A percentile compares a stretch with the other conserved stretches of the same genome.
These are phyloP conservation scores for Moniliella sp. DNA, from an alignment of 1,284 basidiomycete genomes.

Conservation along the genomic window DNA sequence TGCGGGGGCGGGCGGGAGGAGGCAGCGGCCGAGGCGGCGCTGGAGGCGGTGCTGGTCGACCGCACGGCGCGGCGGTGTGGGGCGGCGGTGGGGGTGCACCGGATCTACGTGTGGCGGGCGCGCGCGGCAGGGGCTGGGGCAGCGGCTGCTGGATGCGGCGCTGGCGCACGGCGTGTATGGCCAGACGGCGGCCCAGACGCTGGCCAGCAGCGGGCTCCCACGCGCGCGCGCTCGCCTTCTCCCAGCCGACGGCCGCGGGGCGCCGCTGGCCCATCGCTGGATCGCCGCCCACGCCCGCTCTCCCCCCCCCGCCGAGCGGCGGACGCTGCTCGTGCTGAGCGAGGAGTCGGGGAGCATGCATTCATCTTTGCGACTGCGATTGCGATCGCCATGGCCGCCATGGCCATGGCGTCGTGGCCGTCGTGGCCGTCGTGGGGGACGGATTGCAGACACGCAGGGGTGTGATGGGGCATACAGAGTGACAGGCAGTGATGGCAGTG, in stretches of 20 bases:
- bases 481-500: too few relatives aligned
- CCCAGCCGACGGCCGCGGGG: conserved; percentile 23
- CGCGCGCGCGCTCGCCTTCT: conserved; percentile 14
- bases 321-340: too few relatives aligned
- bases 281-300: too few relatives aligned
- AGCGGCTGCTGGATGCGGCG: conserved; percentile 12
- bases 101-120: conserved; percentile 15
- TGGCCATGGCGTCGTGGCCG: too few relatives aligned
- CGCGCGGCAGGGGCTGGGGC: conserved; percentile 14
- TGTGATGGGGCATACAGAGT: too few relatives aligned
- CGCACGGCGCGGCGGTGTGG: too few relatives aligned
- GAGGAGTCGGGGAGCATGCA: too few relatives aligned
- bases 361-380: too few relatives aligned
- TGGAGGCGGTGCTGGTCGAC: conserved; percentile 7
- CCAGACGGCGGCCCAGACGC: conserved; percentile 1
- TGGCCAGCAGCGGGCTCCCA: conserved; percentile 7
- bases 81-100: conserved; percentile 10
- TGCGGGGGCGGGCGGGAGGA: conserved; percentile 2
- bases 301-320: too few relatives aligned
- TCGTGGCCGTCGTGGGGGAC: too few relatives aligned
- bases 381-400: too few relatives aligned
- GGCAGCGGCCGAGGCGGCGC: neutral
- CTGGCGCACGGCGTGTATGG: conserved; percentile 15
- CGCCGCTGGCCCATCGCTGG: conserved; percentile 14
- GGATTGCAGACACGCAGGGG: too few relatives aligned